Conservation (phyloP, 129 eudicot species). For the Artemisia annua region DNA sequence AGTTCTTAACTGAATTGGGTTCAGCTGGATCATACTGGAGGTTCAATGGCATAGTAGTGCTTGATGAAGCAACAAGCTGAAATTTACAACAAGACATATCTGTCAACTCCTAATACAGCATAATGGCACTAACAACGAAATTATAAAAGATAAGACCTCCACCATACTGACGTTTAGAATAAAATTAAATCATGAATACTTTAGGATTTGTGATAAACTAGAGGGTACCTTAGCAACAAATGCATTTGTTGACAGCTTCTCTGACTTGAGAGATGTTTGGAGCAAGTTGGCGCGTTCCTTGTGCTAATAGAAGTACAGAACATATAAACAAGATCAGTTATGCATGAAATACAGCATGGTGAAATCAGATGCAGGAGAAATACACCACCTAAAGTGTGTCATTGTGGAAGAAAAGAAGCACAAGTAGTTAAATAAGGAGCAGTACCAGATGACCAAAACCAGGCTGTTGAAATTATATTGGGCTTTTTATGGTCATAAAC, state of each 20-base stretch:
- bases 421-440: background rate
- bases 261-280: slow-evolving; percentile 39
- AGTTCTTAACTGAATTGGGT: slow-evolving; percentile 68
- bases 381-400: background rate
- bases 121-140: background rate
- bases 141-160: background rate
- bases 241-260: slow-evolving; percentile 51
- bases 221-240: slow-evolving; percentile 65
- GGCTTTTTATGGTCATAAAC: background rate
- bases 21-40: slow-evolving; percentile 69
- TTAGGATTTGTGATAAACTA: background rate
- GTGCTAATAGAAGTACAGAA: slow-evolving; percentile 31
- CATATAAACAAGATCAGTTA: slow-evolving; percentile 17
- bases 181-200: background rate
- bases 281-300: slow-evolving; percentile 37
- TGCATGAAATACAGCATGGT: slow-evolving; percentile 8
- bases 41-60: slow-evolving; percentile 55
- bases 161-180: background rate
- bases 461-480: background rate
- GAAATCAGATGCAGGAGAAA: background rate
- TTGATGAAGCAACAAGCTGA: slow-evolving; percentile 68
- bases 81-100: slow-evolving; percentile 25
- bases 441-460: background rate
- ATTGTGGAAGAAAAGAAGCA: background rate
- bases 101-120: slow-evolving; percentile 7